phyloP scores from a whole-genome alignment of 345 rosid species.

The Salix arbutifolia region DNA sequence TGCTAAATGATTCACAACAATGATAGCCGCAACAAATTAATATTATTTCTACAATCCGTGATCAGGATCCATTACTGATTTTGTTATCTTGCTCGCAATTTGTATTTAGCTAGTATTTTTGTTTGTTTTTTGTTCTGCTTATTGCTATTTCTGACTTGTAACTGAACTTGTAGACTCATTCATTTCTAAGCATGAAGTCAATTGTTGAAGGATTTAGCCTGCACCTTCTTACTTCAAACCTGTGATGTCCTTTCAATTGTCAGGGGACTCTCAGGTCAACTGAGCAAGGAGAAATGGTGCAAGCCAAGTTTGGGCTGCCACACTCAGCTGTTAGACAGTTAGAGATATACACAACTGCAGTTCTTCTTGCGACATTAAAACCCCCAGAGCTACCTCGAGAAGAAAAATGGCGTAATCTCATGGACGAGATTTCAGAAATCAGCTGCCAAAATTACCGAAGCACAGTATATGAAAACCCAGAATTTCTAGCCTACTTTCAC shows the following conservation, averaged over 20 bases:
- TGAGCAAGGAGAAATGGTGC: constrained; percentile 99
- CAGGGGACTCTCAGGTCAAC: constrained; percentile 95
- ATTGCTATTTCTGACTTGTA: neutral
- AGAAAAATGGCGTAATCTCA: constrained; percentile 82
- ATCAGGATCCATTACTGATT: too few species aligned
- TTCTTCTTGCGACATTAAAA: constrained; percentile 75
- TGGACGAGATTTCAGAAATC: constrained; percentile 90
- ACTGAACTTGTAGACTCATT: neutral
- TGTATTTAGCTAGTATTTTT: too few species aligned
- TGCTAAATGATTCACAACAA: too few species aligned
- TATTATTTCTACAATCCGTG: too few species aligned
- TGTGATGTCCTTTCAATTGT: constrained; percentile 6
- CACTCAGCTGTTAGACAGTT: constrained; percentile 87
- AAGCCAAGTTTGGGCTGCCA: constrained; percentile 95
- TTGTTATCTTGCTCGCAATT: too few species aligned
- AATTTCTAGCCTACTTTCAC: constrained; percentile 81
- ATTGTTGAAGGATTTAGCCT: neutral
- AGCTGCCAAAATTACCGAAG: constrained; percentile 70
- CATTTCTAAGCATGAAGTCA: neutral
- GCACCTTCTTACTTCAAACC: neutral
- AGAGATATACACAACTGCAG: constrained; percentile 95
- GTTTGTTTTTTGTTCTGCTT: neutral
- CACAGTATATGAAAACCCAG: constrained; percentile 87
- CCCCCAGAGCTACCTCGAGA: constrained; percentile 93
- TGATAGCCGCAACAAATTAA: too few species aligned